Base-by-base conservation (phyloP, 208 protist species). In the Eutreptiella sp. region DNA sequence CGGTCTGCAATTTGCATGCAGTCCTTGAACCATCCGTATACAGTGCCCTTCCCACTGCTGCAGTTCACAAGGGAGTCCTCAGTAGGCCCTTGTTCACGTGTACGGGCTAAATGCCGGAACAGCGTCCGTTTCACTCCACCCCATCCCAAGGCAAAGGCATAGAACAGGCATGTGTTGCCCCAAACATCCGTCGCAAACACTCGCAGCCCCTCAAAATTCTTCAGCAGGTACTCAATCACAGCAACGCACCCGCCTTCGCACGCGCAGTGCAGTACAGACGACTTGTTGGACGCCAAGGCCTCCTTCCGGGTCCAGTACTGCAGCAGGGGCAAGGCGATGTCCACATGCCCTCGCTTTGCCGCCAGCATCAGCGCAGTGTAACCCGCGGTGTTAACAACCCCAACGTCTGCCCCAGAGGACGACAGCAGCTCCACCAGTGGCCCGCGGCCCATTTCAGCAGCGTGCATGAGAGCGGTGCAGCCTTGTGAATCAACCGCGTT, bases 281-380 rank as follows among this genome's bases (percentile, higher is more conserved):
- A 41, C 9, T 24, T 54, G n/a, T 24, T 16, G n/a, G 50, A 57
- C 24, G 50, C 39, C 11, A 57, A 33, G 23, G 31, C 36, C 9
- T 57, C 50, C 33, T 57, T 24, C 31, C 50, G 14, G 14, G 50
- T 57, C 50, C 50, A 57, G 50, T 57, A 57, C 24, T 57, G 50
- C 31, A 57, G 50, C 14, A 57, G 24, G 16, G 50, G 50, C 16
- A 54, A 16, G 36, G 50, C 50, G 14, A 57, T 33, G n/a, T 57
- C 24, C 14, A 11, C 24, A 36, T 57, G 50, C 26, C 50, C 50
- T 11, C 50, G 14, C 9, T 9, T 11, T 11, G 31, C 33, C 11
- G 50, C 50, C 28, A 24, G 14, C 50, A 57, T 57, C 11, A 57
- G 50, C 11, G 50, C 50, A 54, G n/a, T 57, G 23, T 53, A 57